These are phyloP conservation scores for Irineochytrium annulatum DNA, from an alignment of 192 early-diverging fungal species.

Conservation along the genomic window DNA sequence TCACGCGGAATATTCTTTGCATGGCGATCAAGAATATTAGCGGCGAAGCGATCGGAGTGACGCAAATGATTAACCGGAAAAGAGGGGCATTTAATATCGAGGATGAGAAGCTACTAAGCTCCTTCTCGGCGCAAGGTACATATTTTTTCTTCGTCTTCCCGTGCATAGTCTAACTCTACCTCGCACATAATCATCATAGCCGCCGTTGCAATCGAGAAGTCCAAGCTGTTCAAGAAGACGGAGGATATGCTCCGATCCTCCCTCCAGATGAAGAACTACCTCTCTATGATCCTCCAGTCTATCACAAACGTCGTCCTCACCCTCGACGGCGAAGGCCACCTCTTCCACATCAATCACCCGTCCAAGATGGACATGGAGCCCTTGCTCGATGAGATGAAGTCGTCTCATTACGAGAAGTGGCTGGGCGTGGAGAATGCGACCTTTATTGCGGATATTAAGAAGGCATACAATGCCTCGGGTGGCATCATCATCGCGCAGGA, in stretches of 20 bases:
- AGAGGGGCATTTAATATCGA: conserved; percentile 36
- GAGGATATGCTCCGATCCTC: conserved; percentile 38
- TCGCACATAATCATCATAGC: conserved; percentile 19
- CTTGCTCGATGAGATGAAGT: neutral
- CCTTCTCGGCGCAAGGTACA: conserved; percentile 53
- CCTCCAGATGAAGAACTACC: conserved; percentile 21
- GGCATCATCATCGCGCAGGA: conserved; percentile 20
- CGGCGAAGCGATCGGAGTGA: conserved; percentile 44
- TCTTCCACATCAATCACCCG: conserved; percentile 23
- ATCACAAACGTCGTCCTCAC: conserved; percentile 54
- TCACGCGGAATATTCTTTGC: conserved; percentile 42
- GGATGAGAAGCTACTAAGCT: conserved; percentile 46
- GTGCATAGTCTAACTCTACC: neutral
- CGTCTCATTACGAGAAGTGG: conserved; percentile 30
- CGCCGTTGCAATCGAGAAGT: conserved; percentile 55
- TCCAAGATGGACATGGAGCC: conserved; percentile 17
- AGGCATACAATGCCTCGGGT: conserved; percentile 19
- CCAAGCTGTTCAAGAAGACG: conserved; percentile 49
- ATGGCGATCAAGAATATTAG: conserved; percentile 49
- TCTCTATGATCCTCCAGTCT: conserved; percentile 24
- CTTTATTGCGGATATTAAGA: conserved; percentile 37
- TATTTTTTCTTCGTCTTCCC: conserved; percentile 4
- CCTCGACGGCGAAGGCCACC: conserved; percentile 25
- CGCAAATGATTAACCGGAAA: conserved; percentile 52
- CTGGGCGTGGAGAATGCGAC: conserved; percentile 30